Evolutionary conservation across 345 rosid genomes (phyloP), one percentile per base, ranked within the genome.

Genomic region (Ceriops decandra): DNA sequence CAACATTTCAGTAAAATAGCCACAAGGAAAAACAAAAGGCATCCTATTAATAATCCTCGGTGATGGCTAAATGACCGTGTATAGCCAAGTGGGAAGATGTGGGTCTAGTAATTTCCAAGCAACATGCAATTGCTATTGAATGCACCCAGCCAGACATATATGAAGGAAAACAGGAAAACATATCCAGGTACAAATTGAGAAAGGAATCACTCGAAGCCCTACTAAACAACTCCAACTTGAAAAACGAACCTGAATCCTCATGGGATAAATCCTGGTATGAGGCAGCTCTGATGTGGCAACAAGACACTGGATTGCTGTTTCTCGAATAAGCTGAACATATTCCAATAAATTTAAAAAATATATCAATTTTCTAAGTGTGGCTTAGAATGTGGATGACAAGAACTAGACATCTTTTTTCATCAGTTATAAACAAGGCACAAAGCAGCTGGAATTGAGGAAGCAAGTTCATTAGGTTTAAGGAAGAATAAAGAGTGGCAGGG

Each of bases 271-370:
- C 74, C 90, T 86, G 20, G 86, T 38, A 58, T 84, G 82, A 19
- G 97, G 90, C 81, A 93, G 86, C 75, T 74, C 81, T 57, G 89
- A 80, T 79, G 88, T 61, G 6, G 96, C 88, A 72, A 72, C 74
- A 38, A 91, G 95, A 82, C 99, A 91, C 68, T 89, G 95, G 71
- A 95, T 74, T 21, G 93, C 88, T 1, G 99, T 91, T 81, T 95
- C 95, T 57, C 97, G 87, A 54, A 88, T 88, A 77, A 85, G 80
- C 99, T 93, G 81, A 61, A 60, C 70, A 74, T 31, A 42, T 71
- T 38, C 19, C 62, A 49, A 21, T 7, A 26, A 22, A 66, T 2
- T 28, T 47, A 30, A 72, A 46, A 26, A 16, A 57, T 36, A 31
- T 21, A 64, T 42, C 10, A 47, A 30, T 8, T 36, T 20, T 58